Conservation (phyloP, 1,139 yeast species). For the Geotrichum macrosporum region DNA sequence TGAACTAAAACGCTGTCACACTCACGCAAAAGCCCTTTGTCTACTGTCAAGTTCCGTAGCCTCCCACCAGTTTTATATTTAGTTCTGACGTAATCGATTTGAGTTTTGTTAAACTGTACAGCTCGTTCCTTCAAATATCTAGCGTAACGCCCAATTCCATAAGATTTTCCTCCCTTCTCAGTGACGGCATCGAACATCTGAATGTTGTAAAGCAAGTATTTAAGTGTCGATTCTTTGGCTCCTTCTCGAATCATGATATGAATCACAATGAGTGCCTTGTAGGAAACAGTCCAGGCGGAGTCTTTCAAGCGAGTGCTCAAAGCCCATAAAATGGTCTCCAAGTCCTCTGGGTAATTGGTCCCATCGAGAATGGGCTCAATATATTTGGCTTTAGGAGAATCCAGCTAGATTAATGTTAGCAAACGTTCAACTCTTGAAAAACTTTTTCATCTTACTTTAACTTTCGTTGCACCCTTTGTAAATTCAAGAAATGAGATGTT, state of each 20-base stretch:
- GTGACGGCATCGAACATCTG: conserved; percentile 52
- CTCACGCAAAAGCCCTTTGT: conserved; percentile 79
- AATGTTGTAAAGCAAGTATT: conserved; percentile 56
- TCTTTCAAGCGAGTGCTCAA: conserved; percentile 62
- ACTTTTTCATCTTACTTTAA: conserved; percentile 37
- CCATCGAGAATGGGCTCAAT: conserved; percentile 87
- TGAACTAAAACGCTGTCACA: conserved; percentile 81
- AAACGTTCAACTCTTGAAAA: conserved; percentile 43
- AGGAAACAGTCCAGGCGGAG: conserved; percentile 80
- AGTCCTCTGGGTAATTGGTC: conserved; percentile 57
- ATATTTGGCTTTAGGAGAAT: conserved; percentile 97
- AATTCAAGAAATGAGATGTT: conserved; percentile 2
- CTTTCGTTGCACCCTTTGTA: conserved; percentile 69
- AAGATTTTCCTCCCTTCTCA: conserved; percentile 48
- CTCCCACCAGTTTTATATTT: conserved; percentile 51
- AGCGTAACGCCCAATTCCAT: conserved; percentile 62
- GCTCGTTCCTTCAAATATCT: conserved; percentile 67
- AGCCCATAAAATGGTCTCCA: conserved; percentile 63
- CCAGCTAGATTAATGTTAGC: conserved; percentile 47
- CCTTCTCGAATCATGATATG: conserved; percentile 94
- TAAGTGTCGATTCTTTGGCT: conserved; percentile 63
- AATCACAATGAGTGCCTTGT: conserved; percentile 74
- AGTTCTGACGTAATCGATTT: conserved; percentile 70
- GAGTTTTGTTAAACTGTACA: conserved; percentile 59
- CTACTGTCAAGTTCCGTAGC: conserved; percentile 59